Conservation (phyloP, 768 basidiomycete species). For the Neoboletus magnificus region DNA sequence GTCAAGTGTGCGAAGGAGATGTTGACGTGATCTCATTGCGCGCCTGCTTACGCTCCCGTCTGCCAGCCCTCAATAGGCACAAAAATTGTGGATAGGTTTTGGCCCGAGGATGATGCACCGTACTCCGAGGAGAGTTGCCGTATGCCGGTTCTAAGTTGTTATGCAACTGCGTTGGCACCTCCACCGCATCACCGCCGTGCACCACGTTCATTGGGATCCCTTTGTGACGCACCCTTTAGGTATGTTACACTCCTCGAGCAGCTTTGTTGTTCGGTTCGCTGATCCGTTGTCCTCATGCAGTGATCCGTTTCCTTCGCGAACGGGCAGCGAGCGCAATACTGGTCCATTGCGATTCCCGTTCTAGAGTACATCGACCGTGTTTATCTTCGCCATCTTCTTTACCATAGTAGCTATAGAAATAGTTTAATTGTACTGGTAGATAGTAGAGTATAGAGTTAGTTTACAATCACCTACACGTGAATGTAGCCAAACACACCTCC, state of each 20-base stretch:
- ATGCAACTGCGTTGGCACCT: slow-evolving; percentile 23
- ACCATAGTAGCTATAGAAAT: slow-evolving; percentile 9
- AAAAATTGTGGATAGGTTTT: slow-evolving; percentile 30
- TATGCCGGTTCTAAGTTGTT: slow-evolving; percentile 4
- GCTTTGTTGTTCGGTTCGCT: background rate
- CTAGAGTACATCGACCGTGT: slow-evolving; percentile 13
- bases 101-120: slow-evolving; percentile 29
- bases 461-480: slow-evolving; percentile 1
- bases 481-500: slow-evolving; percentile 10
- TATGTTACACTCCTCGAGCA: background rate
- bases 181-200: slow-evolving; percentile 30
- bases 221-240: slow-evolving; percentile 14
- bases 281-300: slow-evolving; percentile 7
- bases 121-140: slow-evolving; percentile 20
- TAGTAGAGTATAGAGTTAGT: slow-evolving; percentile 17
- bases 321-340: slow-evolving; percentile 8
- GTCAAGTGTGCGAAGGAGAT: background rate
- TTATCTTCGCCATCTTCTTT: background rate
- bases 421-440: slow-evolving; percentile 17
- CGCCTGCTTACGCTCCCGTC: background rate
- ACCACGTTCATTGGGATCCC: slow-evolving; percentile 12
- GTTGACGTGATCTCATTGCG: slow-evolving; percentile 9
- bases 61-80: slow-evolving; percentile 26
- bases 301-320: slow-evolving; percentile 15
- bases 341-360: slow-evolving; percentile 29